phyloP scores from a whole-genome alignment of 331 rosid species.

The Acacia concinna region DNA sequence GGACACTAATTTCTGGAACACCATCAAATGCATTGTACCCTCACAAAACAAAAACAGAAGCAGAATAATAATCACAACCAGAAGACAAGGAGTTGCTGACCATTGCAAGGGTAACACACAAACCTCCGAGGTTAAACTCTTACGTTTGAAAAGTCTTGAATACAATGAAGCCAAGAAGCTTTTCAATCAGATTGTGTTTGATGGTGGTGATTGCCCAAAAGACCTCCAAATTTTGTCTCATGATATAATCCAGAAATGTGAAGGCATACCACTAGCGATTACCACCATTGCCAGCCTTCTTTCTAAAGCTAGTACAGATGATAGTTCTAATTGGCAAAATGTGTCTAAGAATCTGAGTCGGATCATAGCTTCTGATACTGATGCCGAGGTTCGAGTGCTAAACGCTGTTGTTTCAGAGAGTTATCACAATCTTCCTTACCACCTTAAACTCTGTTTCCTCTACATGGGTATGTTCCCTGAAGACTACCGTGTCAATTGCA shows the following conservation, averaged over 20 bases:
- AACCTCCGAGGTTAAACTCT: neutral
- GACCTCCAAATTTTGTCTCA: slow-evolving; percentile 12
- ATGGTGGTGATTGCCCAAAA: neutral
- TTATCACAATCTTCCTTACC: neutral
- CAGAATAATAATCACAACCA: slow-evolving; percentile 27
- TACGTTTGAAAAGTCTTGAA: slow-evolving; percentile 11
- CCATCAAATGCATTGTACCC: neutral
- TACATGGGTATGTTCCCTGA: neutral
- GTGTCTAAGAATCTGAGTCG: slow-evolving; percentile 20
- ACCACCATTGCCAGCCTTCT: slow-evolving; percentile 26
- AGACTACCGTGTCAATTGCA: slow-evolving; percentile 12
- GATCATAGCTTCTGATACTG: slow-evolving; percentile 11
- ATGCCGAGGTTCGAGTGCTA: neutral
- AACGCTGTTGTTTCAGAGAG: neutral
- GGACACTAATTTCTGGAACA: neutral
- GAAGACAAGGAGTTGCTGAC: neutral
- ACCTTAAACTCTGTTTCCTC: neutral
- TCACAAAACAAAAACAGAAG: neutral
- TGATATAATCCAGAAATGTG: slow-evolving; percentile 27
- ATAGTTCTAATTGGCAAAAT: slow-evolving; percentile 21
- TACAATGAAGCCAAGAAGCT: slow-evolving; percentile 10
- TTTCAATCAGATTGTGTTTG: slow-evolving; percentile 11
- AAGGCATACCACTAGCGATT: slow-evolving; percentile 37
- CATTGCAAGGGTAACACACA: neutral
- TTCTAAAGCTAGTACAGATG: slow-evolving; percentile 21